Evolutionary conservation across 1,284 basidiomycete species (phyloP), one percentile per base, ranked within the genome.

Genomic region (Fomes fomentarius): DNA sequence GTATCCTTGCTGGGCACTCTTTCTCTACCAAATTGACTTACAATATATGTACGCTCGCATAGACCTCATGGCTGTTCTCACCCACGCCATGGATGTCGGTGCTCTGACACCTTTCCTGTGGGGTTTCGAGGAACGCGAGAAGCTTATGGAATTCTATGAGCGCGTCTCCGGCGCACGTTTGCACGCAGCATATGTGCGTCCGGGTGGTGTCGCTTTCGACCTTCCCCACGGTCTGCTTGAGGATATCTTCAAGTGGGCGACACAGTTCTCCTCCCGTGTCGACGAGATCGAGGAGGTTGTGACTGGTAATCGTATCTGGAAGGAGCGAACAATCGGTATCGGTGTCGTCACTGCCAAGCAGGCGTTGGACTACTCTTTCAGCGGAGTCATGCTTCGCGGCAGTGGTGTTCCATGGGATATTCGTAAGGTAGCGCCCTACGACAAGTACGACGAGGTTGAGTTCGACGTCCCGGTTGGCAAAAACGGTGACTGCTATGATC

Each of bases 91-190:
- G 93, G 94, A 97, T 69, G 96, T 99, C 59, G 97, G 96, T 71
- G 96, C 94, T 59, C 82, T 99, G 7, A 99, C 97, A 1, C 97
- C 96, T 43, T 99, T 98, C 89, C 81, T 99, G 35, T 99, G 95
- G 96, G 97, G 96, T 68, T 98, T 99, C 81, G 96, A 99, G 76
- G 96, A 99, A 76, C 94, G 96, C 62, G 96, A 99, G 77, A 98
- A 99, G 80, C 87, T 99, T 63, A 98, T 98, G 96, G 96, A 99
- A 74, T 99, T 99, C 76, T 98, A 99, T 75, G 96, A 99, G 76
- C 94, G 96, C 54, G 96, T 99, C 31, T 98, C 96, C 9, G 96
- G 96, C 64, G 96, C 96, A 2, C 94, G 96, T 57, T 82, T 99
- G 68, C 96, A 99, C 71, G 89, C 95, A 6, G 96, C 96, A n/a